Percentiles rank a stretch among this genome's conserved stretches.
These are phyloP conservation scores for Ziziphus jujuba DNA, from an alignment of 306 rosid species.

Conservation along the genomic window DNA sequence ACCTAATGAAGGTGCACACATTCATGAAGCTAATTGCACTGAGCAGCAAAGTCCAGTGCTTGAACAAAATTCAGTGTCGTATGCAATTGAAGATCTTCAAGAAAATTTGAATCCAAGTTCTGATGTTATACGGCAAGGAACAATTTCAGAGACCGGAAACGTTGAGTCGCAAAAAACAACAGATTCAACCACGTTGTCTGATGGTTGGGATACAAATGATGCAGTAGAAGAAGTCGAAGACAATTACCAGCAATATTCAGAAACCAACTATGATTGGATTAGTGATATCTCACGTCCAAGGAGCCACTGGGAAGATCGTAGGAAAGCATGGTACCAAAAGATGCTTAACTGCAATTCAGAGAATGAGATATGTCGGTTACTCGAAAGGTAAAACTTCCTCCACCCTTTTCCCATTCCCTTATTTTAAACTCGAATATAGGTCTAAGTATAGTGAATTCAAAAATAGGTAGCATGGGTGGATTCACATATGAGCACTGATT, in stretches of 20 bases:
- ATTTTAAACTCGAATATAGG: neutral
- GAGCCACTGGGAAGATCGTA: constrained; percentile 81
- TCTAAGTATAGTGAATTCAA: too few species aligned
- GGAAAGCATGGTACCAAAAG: constrained; percentile 83
- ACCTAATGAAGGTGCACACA: constrained; percentile 14
- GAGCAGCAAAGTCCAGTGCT: constrained; percentile 4
- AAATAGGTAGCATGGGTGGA: too few species aligned
- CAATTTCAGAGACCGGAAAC: constrained; percentile 18
- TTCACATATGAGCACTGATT: too few species aligned
- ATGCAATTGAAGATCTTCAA: neutral
- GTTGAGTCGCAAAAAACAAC: constrained; percentile 22
- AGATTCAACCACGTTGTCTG: constrained; percentile 17
- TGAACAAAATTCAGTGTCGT: constrained; percentile 16
- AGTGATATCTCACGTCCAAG: constrained; percentile 76
- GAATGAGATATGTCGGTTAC: constrained; percentile 64
- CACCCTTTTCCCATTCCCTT: neutral
- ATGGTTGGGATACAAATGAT: constrained; percentile 41
- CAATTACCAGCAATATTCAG: constrained; percentile 30
- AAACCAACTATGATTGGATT: constrained; percentile 63
- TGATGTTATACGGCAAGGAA: constrained; percentile 22
- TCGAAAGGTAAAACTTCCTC: constrained; percentile 54
- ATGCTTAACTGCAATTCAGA: constrained; percentile 60
- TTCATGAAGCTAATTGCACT: constrained; percentile 4
- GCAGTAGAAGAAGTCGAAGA: constrained; percentile 32
- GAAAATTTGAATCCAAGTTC: constrained; percentile 27